A percentile compares a stretch with the other conserved stretches of the same genome.
phyloP scores from a whole-genome alignment of 495 filamentous ascomycete genomes.

The Neurospora discreta region DNA sequence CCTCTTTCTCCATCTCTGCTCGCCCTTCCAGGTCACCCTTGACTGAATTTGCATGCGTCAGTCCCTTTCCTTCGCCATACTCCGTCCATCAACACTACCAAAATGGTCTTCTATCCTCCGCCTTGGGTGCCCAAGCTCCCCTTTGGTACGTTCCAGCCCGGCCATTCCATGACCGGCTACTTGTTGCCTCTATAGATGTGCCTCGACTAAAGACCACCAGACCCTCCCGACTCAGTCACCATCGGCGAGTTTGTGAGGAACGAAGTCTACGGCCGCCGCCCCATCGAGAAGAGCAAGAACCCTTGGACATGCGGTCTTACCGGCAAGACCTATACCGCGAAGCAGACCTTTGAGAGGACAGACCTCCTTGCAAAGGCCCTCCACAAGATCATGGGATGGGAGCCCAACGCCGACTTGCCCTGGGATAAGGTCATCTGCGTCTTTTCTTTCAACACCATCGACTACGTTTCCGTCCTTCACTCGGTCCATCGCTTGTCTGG shows the following conservation, averaged over 20 bases:
- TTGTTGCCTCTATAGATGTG: neutral
- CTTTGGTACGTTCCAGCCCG: constrained; percentile 26
- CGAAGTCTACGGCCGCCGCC: constrained; percentile 58
- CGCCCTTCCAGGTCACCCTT: neutral
- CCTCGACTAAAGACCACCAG: constrained; percentile 17
- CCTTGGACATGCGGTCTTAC: constrained; percentile 77
- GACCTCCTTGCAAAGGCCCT: constrained; percentile 61
- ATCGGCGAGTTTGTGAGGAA: constrained; percentile 71
- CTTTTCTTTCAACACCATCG: constrained; percentile 76
- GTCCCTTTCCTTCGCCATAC: neutral
- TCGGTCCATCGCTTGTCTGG: constrained; percentile 68
- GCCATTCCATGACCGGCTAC: neutral
- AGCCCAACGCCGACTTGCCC: constrained; percentile 60
- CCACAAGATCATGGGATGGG: constrained; percentile 63
- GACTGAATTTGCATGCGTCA: neutral
- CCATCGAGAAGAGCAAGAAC: constrained; percentile 51
- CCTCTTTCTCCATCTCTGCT: neutral
- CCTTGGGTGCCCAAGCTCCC: constrained; percentile 58
- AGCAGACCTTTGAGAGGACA: constrained; percentile 55
- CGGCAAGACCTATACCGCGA: constrained; percentile 56
- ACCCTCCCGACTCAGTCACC: constrained; percentile 64
- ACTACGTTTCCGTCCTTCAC: constrained; percentile 66
- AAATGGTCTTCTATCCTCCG: constrained; percentile 73
- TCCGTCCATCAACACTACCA: constrained; percentile 5
- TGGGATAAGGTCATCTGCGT: constrained; percentile 79